Conservation (phyloP, 1,284 basidiomycete genomes). For the Lentinula novae-zelandiae region DNA sequence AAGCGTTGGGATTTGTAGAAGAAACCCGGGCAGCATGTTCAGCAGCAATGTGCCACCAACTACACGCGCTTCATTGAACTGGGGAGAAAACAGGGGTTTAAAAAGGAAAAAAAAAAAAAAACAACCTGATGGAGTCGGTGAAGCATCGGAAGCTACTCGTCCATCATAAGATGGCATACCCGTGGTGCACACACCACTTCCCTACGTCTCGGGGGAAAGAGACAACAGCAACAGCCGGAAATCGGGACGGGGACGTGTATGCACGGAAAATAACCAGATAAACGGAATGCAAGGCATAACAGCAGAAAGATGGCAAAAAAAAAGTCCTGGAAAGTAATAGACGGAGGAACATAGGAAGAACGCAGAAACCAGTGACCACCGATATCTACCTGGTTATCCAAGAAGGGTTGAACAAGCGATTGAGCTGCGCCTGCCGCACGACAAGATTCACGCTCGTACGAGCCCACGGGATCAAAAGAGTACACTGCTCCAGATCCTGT, state of each 20-base stretch:
- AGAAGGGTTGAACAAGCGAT: slow-evolving; percentile 88
- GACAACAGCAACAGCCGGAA: neutral
- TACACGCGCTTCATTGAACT: neutral
- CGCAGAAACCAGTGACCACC: slow-evolving; percentile 12
- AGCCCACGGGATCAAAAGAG: slow-evolving; percentile 95
- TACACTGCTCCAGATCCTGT: slow-evolving; percentile 91
- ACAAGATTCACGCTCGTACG: slow-evolving; percentile 93
- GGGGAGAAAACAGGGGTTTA: slow-evolving; percentile 13
- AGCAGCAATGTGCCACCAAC: neutral
- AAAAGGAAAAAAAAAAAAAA: slow-evolving; percentile 17
- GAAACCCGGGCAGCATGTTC: neutral
- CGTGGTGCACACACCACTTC: neutral
- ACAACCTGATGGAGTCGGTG: slow-evolving; percentile 34
- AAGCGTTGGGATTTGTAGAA: too few species aligned
- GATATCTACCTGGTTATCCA: slow-evolving; percentile 87
- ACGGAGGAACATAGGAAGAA: slow-evolving; percentile 18
- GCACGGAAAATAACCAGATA: too few species aligned
- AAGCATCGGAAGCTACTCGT: slow-evolving; percentile 35
- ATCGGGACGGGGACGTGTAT: neutral
- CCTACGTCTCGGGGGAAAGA: neutral
- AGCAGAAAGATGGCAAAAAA: neutral
- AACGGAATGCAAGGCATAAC: neutral
- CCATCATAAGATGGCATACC: neutral
- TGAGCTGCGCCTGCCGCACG: slow-evolving; percentile 91
- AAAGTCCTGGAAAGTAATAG: neutral